Base-by-base conservation (phyloP, 192 early-diverging fungal species). In the Backusella macrospora region DNA sequence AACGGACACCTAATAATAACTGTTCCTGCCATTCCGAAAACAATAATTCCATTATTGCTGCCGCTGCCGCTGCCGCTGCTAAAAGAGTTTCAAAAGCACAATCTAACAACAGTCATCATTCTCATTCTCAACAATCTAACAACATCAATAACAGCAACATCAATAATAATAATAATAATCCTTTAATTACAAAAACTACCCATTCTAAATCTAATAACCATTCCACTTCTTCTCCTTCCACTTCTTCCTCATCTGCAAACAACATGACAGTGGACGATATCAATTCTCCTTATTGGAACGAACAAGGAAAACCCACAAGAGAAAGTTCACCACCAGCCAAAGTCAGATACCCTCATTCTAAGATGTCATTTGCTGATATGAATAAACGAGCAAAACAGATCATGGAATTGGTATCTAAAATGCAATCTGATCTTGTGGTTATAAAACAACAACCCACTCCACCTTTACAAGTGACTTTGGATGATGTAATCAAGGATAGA, bases 321-420 rank as follows among this genome's bases (percentile, higher is more conserved):
- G 67, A 68, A 26, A 68, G 45, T 68, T 78, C 81, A 5, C 79
- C 80, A 0, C 85, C 86, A 40, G 74, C 87, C 48, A 85, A 84
- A 52, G 70, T 87, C n/a, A 82, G 83, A 66, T 81, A 82, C 46
- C 89, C 89, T 8, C 73, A 84, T 62, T 46, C 86, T 15, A 75
- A 79, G 23, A 83, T 90, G 74, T 80, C 83, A 10, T 48, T 92
- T 18, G 73, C 73, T 43, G 90, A 92, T 63, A 92, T 91, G 90
- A 88, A 80, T 75, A 87, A 85, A 71, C 83, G 90, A 12, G 84
- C 86, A 13, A 91, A 89, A 76, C 88, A 87, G 40, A 76, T 92
- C 29, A 75, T 85, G 39, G 90, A 92, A 34, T 90, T 86, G 71
- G 82, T 90, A 7, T 6, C 62, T 80, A 7, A 83, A 85, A 64